A percentile compares a stretch with the other conserved stretches of the same genome.
Evolutionary conservation across 176 grass and related monocot genomes (phyloP).

Genomic region (Guadua angustifolia): DNA sequence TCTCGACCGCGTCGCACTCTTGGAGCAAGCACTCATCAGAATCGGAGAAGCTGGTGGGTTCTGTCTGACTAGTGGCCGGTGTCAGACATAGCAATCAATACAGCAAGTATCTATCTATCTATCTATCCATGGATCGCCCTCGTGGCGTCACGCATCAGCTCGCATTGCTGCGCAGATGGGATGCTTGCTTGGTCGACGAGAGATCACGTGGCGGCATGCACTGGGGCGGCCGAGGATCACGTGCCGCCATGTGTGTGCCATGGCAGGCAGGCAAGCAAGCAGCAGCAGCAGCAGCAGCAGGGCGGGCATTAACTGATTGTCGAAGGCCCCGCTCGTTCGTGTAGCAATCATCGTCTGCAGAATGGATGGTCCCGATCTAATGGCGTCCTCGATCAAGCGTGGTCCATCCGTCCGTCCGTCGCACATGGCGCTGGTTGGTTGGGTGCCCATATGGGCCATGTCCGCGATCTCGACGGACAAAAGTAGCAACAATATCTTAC

Average conservation of each 20-base stretch:
- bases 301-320: too few relatives aligned
- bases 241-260: not conserved
- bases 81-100: too few relatives aligned
- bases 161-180: not conserved
- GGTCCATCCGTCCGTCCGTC: too few relatives aligned
- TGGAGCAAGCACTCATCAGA: not conserved
- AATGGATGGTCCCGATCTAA: not conserved
- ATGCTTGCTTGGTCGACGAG: not conserved
- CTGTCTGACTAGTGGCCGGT: too few relatives aligned
- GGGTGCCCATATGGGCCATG: not conserved
- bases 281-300: too few relatives aligned
- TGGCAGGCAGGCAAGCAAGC: not conserved
- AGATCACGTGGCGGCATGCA: not conserved
- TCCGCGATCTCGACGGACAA: not conserved
- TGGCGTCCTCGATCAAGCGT: not conserved
- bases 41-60: not conserved
- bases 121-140: not conserved
- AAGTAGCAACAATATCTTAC: too few relatives aligned
- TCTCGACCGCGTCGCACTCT: not conserved
- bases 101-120: not conserved
- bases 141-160: too few relatives aligned
- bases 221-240: not conserved
- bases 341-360: not conserved
- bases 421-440: not conserved
- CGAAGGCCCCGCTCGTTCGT: too few relatives aligned